Conservation (phyloP, 495 filamentous ascomycete species). For the Tuber brumale region DNA sequence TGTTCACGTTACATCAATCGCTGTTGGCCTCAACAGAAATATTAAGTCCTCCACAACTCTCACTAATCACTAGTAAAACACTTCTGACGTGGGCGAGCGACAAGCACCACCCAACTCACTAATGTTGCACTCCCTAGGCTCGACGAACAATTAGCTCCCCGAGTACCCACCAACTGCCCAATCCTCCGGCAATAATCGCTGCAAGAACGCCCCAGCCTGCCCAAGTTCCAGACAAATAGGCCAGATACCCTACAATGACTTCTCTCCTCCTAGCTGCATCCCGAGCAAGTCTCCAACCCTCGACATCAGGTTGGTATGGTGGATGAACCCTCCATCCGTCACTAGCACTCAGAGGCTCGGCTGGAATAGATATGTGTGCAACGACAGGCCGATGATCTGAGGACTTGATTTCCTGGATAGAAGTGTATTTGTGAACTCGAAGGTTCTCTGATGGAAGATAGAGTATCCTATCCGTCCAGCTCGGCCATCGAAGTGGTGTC, state of each 20-base stretch:
- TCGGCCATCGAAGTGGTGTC: slow-evolving; percentile 74
- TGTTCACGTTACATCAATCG: not conserved
- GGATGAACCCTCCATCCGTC: slow-evolving; percentile 5
- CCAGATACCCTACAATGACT: slow-evolving; percentile 31
- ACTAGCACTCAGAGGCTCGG: not conserved
- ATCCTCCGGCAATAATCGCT: slow-evolving; percentile 20
- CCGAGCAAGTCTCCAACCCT: slow-evolving; percentile 26
- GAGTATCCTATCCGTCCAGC: slow-evolving; percentile 89
- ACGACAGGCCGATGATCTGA: slow-evolving; percentile 69
- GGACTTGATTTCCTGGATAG: slow-evolving; percentile 65
- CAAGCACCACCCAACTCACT: not conserved
- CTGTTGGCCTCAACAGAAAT: not conserved
- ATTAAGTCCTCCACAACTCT: not conserved
- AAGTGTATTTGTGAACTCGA: slow-evolving; percentile 56
- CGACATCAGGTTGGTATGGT: slow-evolving; percentile 8
- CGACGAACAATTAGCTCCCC: slow-evolving; percentile 5
- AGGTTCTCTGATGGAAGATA: slow-evolving; percentile 51
- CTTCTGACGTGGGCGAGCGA: not conserved
- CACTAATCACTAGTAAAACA: not conserved
- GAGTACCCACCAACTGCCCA: slow-evolving; percentile 29
- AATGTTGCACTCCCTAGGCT: not conserved
- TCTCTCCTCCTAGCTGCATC: slow-evolving; percentile 27
- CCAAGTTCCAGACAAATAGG: slow-evolving; percentile 19
- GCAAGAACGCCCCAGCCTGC: slow-evolving; percentile 21
- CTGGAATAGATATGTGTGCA: slow-evolving; percentile 28